Percentiles rank a stretch among this genome's conserved stretches.
phyloP scores from a whole-genome alignment of 1,284 basidiomycete genomes.

The Cryptococcus wingfieldii region DNA sequence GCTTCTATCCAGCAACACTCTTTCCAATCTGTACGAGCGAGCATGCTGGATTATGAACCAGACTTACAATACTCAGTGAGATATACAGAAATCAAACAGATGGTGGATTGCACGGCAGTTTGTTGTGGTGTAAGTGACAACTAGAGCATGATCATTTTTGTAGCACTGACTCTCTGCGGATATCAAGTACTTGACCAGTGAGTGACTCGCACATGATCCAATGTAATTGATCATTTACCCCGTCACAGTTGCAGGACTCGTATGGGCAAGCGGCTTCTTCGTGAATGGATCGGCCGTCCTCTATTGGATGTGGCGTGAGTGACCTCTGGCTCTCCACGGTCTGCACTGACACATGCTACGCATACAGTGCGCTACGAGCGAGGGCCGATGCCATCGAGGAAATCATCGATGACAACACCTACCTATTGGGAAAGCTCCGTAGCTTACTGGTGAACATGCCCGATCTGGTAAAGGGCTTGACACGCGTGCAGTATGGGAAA shows the following conservation, averaged over 20 bases:
- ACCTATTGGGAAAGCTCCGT: conserved; percentile 59
- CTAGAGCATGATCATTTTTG: neutral
- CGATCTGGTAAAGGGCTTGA: conserved; percentile 83
- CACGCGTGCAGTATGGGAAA: conserved; percentile 84
- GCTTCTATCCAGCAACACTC: conserved; percentile 82
- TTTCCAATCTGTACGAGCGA: conserved; percentile 65
- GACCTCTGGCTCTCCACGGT: neutral
- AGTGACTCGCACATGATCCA: conserved; percentile 9
- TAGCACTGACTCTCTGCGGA: conserved; percentile 9
- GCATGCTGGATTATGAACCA: neutral
- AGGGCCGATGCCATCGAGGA: conserved; percentile 82
- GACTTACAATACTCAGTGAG: conserved; percentile 54
- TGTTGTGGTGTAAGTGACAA: conserved; percentile 60
- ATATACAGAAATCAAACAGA: conserved; percentile 88
- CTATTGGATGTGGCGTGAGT: conserved; percentile 68
- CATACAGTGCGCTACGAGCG: conserved; percentile 61
- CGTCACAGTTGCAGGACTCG: conserved; percentile 63
- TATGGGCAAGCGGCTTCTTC: conserved; percentile 80
- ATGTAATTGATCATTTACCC: neutral
- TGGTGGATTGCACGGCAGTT: conserved; percentile 65
- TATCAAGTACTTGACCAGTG: conserved; percentile 62
- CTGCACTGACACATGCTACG: neutral
- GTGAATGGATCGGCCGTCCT: conserved; percentile 82
- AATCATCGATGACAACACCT: conserved; percentile 59
- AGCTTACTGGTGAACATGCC: conserved; percentile 69